Evolutionary conservation across 2,329 filamentous ascomycete genomes (phyloP), one percentile per base, ranked within the genome.

Genomic region (Arthrinium puccinioides): DNA sequence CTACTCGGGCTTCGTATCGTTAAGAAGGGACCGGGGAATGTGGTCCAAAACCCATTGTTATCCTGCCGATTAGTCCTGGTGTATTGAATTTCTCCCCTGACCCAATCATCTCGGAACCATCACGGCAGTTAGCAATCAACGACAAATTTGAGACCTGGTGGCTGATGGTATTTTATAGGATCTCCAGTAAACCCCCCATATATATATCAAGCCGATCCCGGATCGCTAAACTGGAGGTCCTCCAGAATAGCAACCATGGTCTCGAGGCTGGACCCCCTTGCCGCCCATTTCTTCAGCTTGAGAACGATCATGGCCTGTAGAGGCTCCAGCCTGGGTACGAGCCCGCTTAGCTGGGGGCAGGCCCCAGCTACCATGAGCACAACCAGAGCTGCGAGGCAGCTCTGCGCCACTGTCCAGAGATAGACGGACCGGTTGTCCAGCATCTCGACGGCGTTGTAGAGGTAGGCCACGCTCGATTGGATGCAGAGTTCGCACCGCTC

Each of bases 401-500:
- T 52, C 39, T 63, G 59, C 9, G 56, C 53, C 27, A 62, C 49
- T 1, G 53, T 51, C 60, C 60, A 63, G 9, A 64, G 50, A 33
- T 63, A 60, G 2, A 56, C 55, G n/a, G 59, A 57, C 4, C 61
- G 54, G 39, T 52, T 58, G 31, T 55, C 54, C 13, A 63, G 49
- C 46, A 62, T 54, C 10, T 59, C 57, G 23, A 50, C 40, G 24
- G 52, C 57, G 15, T 60, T 59, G 27, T 51, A 51, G 6, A 64
- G 51, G 39, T 61, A 63, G 4, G 50, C 51, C 18, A 53, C 42
- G 46, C 60, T 60, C 2, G 61, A 57, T 28, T 57, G 51, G 27
- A 62, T 53, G 37, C 60, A 62, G 5, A 49, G 43, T 40, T 53
- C 45, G 39, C 57, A 61, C 31, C 53, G 57, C 33, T 61, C 60